These are phyloP conservation scores for Paraconiothyrium sp. DNA, from an alignment of 2,329 filamentous ascomycete species.

Conservation along the genomic window DNA sequence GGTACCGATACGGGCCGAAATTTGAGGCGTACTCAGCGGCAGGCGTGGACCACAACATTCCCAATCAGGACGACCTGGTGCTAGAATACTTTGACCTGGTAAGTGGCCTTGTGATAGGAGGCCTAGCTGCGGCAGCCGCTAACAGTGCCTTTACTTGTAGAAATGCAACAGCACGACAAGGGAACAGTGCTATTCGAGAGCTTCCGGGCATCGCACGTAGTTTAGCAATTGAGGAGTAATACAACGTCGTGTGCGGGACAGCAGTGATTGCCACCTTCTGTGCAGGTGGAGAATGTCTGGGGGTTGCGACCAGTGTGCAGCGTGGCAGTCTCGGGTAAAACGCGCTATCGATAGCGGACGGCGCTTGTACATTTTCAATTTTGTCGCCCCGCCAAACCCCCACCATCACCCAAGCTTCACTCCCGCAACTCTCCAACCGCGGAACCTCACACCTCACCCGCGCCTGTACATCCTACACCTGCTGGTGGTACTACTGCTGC, in stretches of 20 bases:
- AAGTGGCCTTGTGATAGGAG: conserved; percentile 27
- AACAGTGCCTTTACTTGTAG: background rate
- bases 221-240: conserved; percentile 5
- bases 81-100: conserved; percentile 44
- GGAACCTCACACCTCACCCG: conserved; percentile 1
- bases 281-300: background rate
- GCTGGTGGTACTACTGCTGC: conserved; percentile 8
- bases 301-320: background rate
- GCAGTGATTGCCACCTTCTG: background rate
- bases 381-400: background rate
- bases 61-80: conserved; percentile 42
- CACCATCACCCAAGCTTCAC: conserved; percentile 11
- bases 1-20: conserved; percentile 37
- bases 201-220: background rate
- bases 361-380: background rate
- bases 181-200: conserved; percentile 15
- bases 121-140: background rate
- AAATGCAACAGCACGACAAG: conserved; percentile 14
- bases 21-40: conserved; percentile 45
- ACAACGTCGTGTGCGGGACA: background rate
- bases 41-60: conserved; percentile 43
- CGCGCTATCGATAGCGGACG: background rate
- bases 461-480: conserved; percentile 10
- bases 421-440: conserved; percentile 2
- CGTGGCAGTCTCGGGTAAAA: conserved; percentile 7